These are phyloP conservation scores for Xanthoconium stramineum DNA, from an alignment of 768 basidiomycete species.

Conservation along the genomic window DNA sequence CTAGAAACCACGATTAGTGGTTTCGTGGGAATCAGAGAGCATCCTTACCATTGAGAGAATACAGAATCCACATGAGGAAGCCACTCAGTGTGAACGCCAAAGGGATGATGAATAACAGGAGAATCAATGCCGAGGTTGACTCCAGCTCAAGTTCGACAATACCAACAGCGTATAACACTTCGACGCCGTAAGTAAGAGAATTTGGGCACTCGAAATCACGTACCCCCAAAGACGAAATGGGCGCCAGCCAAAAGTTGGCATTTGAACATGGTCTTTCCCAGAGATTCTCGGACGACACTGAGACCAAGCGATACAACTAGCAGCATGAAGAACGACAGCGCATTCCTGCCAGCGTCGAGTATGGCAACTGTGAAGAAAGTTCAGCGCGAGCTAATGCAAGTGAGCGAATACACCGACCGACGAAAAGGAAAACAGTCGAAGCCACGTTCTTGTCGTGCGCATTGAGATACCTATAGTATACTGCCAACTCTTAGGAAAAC, in stretches of 20 bases:
- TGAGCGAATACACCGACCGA: constrained; percentile 52
- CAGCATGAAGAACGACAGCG: constrained; percentile 92
- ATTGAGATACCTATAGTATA: constrained; percentile 94
- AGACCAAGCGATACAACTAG: constrained; percentile 90
- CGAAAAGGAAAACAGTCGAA: constrained; percentile 87
- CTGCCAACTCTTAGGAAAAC: constrained; percentile 34
- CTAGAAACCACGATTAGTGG: constrained; percentile 37
- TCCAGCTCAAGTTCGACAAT: constrained; percentile 92
- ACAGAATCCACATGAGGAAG: constrained; percentile 95
- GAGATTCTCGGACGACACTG: constrained; percentile 85
- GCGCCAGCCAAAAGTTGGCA: constrained; percentile 78
- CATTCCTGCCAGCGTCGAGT: constrained; percentile 91
- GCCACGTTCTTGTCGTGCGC: constrained; percentile 71
- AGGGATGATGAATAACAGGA: constrained; percentile 90
- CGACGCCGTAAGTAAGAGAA: constrained; percentile 7
- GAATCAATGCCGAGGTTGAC: constrained; percentile 78
- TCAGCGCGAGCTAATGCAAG: neutral
- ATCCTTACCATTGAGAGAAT: constrained; percentile 75
- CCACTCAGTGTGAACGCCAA: constrained; percentile 93
- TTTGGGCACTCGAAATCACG: constrained; percentile 23
- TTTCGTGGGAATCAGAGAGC: neutral
- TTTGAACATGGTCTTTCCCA: constrained; percentile 80
- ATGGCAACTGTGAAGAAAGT: constrained; percentile 67
- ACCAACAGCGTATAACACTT: constrained; percentile 90
- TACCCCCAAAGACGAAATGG: constrained; percentile 94